Percentiles rank a stretch among this genome's conserved stretches.
Conservation (phyloP, 352 stramenopile genomes). For the Pythium apleroticum region DNA sequence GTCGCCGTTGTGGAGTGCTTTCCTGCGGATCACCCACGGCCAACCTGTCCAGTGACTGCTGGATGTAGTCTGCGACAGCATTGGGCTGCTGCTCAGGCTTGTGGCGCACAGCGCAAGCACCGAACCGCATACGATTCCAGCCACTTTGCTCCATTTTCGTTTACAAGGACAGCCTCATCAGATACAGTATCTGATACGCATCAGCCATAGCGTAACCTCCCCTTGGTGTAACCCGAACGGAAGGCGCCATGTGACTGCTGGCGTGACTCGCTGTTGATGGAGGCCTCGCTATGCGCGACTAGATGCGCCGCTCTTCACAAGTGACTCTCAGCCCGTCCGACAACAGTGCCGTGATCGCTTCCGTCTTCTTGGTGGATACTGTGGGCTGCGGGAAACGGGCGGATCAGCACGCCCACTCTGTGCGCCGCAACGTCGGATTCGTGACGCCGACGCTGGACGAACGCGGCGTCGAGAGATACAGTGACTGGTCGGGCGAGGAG, state of each 20-base stretch:
- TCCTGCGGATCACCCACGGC: background rate
- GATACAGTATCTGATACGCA: background rate
- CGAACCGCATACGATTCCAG: background rate
- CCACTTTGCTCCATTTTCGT: background rate
- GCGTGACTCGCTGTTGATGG: background rate
- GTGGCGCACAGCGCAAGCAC: slow-evolving; percentile 15
- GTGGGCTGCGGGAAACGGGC: background rate
- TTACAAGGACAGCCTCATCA: too few relatives aligned
- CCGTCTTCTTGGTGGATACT: background rate
- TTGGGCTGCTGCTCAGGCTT: slow-evolving; percentile 23
- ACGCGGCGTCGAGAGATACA: too few relatives aligned
- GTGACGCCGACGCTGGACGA: background rate
- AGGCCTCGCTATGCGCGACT: background rate
- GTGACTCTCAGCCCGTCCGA: background rate
- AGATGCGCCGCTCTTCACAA: background rate
- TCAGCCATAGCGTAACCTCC: background rate
- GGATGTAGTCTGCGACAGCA: slow-evolving; percentile 16
- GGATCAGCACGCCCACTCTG: background rate
- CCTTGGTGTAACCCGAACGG: background rate
- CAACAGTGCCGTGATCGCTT: background rate
- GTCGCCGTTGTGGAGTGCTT: background rate
- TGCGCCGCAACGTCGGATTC: background rate
- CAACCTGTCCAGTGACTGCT: slow-evolving; percentile 9
- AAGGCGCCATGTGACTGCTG: background rate
- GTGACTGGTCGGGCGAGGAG: background rate